Evolutionary conservation across 768 basidiomycete genomes (phyloP).

Genomic region (Amyloporia xantha): DNA sequence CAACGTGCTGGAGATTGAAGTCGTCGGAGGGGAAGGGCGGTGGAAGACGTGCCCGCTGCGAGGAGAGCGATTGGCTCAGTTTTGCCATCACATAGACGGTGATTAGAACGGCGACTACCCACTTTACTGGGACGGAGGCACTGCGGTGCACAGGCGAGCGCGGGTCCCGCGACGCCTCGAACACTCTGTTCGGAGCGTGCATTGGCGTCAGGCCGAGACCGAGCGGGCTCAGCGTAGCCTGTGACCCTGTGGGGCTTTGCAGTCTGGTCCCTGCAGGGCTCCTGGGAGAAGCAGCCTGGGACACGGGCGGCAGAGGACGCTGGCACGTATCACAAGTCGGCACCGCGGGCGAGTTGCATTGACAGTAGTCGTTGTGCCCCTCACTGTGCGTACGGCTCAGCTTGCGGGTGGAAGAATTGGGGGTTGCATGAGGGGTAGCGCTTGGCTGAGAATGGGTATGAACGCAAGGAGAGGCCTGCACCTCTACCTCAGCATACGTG

Average conservation of each 20-base stretch:
- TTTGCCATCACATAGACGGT: no score
- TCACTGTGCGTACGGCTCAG: background rate
- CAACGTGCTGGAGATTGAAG: background rate
- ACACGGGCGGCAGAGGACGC: background rate
- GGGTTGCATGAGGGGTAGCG: background rate
- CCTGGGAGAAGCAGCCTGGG: background rate
- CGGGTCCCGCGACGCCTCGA: constrained; percentile 6
- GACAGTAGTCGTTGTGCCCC: background rate
- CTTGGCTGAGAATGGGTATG: background rate
- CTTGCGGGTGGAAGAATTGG: background rate
- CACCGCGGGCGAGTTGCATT: background rate
- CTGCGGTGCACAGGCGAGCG: constrained; percentile 6
- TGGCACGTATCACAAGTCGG: background rate
- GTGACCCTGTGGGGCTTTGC: background rate
- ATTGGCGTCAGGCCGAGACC: constrained; percentile 7
- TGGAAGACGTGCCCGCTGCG: constrained; percentile 1
- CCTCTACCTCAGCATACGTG: background rate
- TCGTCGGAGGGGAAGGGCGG: background rate
- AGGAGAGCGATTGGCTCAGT: no score
- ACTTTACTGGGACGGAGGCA: constrained; percentile 2
- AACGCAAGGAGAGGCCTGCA: background rate
- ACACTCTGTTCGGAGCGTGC: constrained; percentile 4
- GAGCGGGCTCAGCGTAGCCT: background rate
- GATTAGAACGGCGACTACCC: background rate
- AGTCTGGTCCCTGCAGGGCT: no score